Evolutionary conservation across 1,139 yeast genomes (phyloP), one percentile per base, ranked within the genome.

Genomic region (Kodamaea anthophila): DNA sequence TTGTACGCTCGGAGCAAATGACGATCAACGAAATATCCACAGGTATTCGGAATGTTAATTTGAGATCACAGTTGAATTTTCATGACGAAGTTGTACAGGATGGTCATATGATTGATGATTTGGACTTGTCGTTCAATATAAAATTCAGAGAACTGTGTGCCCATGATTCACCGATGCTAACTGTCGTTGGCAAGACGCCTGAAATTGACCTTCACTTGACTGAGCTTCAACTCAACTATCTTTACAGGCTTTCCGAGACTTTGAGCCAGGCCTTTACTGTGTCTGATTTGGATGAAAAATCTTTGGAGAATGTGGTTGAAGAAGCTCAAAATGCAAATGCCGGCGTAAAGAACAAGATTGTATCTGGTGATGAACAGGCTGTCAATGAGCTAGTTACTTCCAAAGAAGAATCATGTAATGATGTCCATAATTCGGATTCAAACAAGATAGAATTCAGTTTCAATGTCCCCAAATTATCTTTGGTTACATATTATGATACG

Each of bases 1-100:
- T 86, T 46, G 45, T 49, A 3, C 45, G 28, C 6, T 42, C 39
- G 6, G 41, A 32, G 3, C 51, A 42, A 4, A 41, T 40, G 0
- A 48, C 58, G 6, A 59, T 77, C 28, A 79, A 81, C 41, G 49
- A 68, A 9, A 72, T 80, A 11, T 50, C 62, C 9, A 70, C 86
- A 7, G 94, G 96, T 1, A 62, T 93, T 13, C 62, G 91, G 23
- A 77, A 85, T 27, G 77, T 88, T 7, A 72, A 70, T 33, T 55
- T 88, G 19, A 55, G 71, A 2, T 81, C 96, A 0, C 55, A 58
- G 8, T 75, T 87, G 43, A 58, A 72, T 36, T 65, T 77, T 35
- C 21, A 18, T 5, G 55, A 61, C 10, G 60, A 53, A 3, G 44
- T 57, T 2, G 44, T 51, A 5, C 95, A 86, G 46, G 45, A 55